Evolutionary conservation across 2,329 filamentous ascomycete species (phyloP).

Genomic region (Pyricularia grisea): DNA sequence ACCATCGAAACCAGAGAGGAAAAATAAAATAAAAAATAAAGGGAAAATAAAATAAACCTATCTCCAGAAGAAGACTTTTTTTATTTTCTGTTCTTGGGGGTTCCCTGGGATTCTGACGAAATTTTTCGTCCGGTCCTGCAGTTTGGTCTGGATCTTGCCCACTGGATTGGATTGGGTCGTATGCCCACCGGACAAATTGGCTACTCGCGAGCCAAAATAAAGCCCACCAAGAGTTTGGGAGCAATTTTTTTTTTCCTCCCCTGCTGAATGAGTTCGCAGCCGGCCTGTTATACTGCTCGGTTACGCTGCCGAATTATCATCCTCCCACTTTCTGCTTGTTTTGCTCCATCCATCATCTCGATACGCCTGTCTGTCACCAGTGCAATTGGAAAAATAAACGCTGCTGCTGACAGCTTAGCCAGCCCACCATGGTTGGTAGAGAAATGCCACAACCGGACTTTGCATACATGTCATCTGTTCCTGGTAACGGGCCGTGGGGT

Average conservation of each 20-base stretch:
- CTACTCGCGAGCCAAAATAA: not conserved
- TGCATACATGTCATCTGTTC: constrained; percentile 35
- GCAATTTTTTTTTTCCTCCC: constrained; percentile 3
- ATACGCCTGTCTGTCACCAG: not conserved
- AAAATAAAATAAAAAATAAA: not conserved
- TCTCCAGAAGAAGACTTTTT: not conserved
- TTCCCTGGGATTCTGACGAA: constrained; percentile 3
- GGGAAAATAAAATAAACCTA: not conserved
- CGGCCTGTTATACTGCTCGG: not conserved
- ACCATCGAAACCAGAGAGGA: not conserved
- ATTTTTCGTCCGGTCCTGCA: constrained; percentile 2
- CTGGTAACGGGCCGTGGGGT: constrained; percentile 39
- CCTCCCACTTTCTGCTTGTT: not conserved
- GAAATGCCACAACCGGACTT: constrained; percentile 38
- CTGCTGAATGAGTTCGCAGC: not conserved
- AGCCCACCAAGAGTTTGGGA: constrained; percentile 5
- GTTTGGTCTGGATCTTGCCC: constrained; percentile 2
- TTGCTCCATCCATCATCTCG: not conserved
- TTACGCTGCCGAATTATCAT: constrained; percentile 1
- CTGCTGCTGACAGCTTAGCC: not conserved
- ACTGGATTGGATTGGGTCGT: constrained; percentile 3
- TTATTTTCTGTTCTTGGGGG: constrained; percentile 3
- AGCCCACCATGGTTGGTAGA: constrained; percentile 22
- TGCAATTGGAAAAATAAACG: not conserved
- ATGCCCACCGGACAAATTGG: constrained; percentile 2